Evolutionary conservation across 208 protist species (phyloP).

Genomic region (Trypanosoma theileri): DNA sequence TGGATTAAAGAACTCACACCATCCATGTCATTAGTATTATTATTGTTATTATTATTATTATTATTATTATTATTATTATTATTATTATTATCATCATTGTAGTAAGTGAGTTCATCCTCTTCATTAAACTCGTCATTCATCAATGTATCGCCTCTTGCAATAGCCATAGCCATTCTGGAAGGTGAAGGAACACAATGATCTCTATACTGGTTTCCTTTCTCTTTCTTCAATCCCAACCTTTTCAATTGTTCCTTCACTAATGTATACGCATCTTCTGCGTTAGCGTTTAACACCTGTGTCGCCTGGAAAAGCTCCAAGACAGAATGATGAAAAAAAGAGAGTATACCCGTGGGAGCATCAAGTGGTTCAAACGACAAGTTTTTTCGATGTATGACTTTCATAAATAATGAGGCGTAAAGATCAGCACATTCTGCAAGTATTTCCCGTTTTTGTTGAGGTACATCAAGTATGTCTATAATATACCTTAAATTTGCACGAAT

Average conservation of each 20-base stretch:
- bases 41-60: background rate
- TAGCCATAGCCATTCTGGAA: background rate
- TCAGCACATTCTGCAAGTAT: background rate
- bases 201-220: background rate
- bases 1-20: slow-evolving; percentile 4
- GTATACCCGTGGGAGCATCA: slow-evolving; percentile 7
- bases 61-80: background rate
- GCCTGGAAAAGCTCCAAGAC: slow-evolving; percentile 7
- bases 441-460: slow-evolving; percentile 9
- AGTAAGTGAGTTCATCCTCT: too few species aligned
- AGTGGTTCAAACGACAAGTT: background rate
- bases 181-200: background rate
- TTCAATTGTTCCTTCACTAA: background rate
- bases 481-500: slow-evolving; percentile 15
- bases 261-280: background rate
- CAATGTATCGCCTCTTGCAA: background rate
- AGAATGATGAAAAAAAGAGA: slow-evolving; percentile 9
- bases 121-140: background rate
- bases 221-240: background rate
- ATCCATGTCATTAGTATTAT: slow-evolving; percentile 3
- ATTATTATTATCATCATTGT: background rate
- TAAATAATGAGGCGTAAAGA: slow-evolving; percentile 14
- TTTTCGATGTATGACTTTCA: slow-evolving; percentile 2
- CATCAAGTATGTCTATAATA: slow-evolving; percentile 21
- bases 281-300: background rate